Conservation (phyloP, 768 basidiomycete species). For the Termitomyces sp. region DNA sequence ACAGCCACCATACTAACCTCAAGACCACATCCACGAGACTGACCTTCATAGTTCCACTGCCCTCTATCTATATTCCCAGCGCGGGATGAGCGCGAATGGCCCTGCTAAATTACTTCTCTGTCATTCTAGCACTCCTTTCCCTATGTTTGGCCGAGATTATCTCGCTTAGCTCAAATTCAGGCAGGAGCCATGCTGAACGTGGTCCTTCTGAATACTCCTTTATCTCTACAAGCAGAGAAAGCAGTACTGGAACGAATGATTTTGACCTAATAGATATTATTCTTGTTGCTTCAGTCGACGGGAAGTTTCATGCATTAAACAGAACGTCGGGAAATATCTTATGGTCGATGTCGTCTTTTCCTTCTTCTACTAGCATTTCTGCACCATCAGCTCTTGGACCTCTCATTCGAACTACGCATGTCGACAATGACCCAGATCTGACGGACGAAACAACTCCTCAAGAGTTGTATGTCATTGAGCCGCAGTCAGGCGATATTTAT, state of each 20-base stretch:
- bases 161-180: conserved; percentile 19
- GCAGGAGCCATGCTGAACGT: conserved; percentile 19
- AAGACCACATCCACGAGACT: conserved; percentile 1
- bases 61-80: conserved; percentile 1
- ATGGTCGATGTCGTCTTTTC: conserved; percentile 81
- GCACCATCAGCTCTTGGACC: conserved; percentile 58
- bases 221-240: conserved; percentile 12
- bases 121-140: conserved; percentile 20
- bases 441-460: conserved; percentile 45
- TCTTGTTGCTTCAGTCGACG: conserved; percentile 89
- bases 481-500: conserved; percentile 91
- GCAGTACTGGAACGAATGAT: conserved; percentile 28
- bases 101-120: conserved; percentile 18
- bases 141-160: conserved; percentile 26
- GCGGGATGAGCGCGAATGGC: conserved; percentile 31
- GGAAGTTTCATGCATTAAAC: conserved; percentile 91
- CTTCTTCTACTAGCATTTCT: conserved; percentile 30
- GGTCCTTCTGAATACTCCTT: conserved; percentile 14
- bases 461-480: conserved; percentile 91
- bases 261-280: conserved; percentile 75
- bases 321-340: conserved; percentile 74
- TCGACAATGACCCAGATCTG: conserved; percentile 50
- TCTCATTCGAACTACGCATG: conserved; percentile 68
- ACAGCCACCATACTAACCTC: neutral
- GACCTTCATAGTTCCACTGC: conserved; percentile 1